Conservation (phyloP, 208 protist species). For the Endotrypanum monterogeii region DNA sequence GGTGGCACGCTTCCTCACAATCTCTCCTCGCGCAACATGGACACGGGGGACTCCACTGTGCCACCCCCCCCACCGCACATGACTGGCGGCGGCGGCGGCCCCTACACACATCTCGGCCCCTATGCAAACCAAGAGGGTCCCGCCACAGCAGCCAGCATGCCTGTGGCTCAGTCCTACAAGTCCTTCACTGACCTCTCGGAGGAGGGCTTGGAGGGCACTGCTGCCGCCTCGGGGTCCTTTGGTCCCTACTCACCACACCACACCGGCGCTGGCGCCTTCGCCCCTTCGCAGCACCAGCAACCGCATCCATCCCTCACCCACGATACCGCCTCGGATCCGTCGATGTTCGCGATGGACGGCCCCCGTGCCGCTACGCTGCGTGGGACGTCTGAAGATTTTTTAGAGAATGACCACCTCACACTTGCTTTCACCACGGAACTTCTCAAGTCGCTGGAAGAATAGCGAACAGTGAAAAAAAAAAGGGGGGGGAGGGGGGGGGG, state of each 20-base stretch:
- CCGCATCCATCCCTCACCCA: conserved; percentile 6
- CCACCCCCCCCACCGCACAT: conserved; percentile 17
- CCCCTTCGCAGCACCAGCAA: conserved; percentile 15
- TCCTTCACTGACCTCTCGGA: conserved; percentile 40
- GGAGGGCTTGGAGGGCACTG: conserved; percentile 21
- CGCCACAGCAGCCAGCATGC: conserved; percentile 9
- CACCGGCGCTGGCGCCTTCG: conserved; percentile 6
- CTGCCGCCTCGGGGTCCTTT: conserved; percentile 7
- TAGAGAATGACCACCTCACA: conserved; percentile 38
- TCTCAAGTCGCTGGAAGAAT: conserved; percentile 41
- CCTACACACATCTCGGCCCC: conserved; percentile 17
- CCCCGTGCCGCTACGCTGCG: conserved; percentile 20
- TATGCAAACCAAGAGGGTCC: conserved; percentile 19
- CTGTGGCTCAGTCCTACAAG: conserved; percentile 31
- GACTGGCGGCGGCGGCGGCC: conserved; percentile 9
- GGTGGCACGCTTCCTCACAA: conserved; percentile 10
- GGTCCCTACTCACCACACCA: conserved; percentile 15
- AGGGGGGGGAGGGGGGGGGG: too few relatives aligned
- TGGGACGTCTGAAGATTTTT: conserved; percentile 25
- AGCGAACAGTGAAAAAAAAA: neutral
- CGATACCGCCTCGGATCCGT: conserved; percentile 8
- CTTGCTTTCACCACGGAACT: conserved; percentile 39
- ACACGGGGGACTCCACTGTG: conserved; percentile 8
- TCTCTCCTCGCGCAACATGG: conserved; percentile 22
- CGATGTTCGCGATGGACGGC: conserved; percentile 26